Conservation (phyloP, 1,284 basidiomycete species). For the Naganishia albida region DNA sequence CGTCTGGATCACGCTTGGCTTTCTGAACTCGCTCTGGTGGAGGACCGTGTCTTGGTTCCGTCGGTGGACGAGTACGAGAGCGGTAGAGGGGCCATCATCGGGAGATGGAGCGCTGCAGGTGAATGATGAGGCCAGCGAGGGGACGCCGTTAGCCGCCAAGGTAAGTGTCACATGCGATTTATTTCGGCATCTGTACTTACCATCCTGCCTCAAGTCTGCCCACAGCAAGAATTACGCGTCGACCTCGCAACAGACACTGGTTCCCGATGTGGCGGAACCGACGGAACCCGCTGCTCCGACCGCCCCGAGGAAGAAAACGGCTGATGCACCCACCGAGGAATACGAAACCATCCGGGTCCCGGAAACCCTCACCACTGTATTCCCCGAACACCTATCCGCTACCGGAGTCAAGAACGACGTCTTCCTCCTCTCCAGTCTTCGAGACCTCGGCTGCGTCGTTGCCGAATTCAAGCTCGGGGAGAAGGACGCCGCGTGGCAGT, state of each 20-base stretch:
- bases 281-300: not conserved
- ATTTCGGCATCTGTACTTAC: not conserved
- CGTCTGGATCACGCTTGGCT: conserved; percentile 23
- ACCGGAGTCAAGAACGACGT: not conserved
- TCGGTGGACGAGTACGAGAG: not conserved
- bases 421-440: conserved; percentile 10
- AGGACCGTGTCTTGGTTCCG: conserved; percentile 17
- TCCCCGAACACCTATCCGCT: conserved; percentile 3
- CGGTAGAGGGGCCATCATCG: not conserved
- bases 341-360: conserved; percentile 14
- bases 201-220: not conserved
- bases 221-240: conserved; percentile 3
- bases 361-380: conserved; percentile 4
- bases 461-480: conserved; percentile 5
- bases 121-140: no score
- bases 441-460: not conserved
- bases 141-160: conserved; percentile 11
- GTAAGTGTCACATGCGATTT: not conserved
- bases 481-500: not conserved
- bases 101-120: not conserved
- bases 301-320: not conserved
- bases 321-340: no score
- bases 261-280: not conserved
- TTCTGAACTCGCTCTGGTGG: conserved; percentile 15
- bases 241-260: not conserved